Base-by-base conservation (phyloP, 345 rosid genomes). In the Sisymbrium altissimum region DNA sequence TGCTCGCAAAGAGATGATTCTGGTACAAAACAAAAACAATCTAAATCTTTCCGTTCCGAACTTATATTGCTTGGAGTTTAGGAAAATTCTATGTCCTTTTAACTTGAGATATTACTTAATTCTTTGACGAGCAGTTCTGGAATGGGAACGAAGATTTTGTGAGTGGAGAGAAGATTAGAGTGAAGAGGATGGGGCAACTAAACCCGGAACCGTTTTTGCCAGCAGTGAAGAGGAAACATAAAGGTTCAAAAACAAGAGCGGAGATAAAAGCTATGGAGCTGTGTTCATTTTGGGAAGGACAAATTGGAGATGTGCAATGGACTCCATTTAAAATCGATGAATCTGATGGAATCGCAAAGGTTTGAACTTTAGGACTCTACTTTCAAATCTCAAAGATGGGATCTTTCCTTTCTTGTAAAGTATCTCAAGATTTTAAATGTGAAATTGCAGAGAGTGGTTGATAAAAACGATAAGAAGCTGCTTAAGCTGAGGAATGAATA, bases 1-100 rank as follows among this genome's bases (percentile, higher is more conserved):
- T 0, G 94, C 87, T 69, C 87, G 85, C n/a, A 93, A 90, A 77
- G 94, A 80, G 78, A 39, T 93, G 64, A 85, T 91, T 25, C 64
- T 8, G 64, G 98, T 86, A 70, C 80, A 76, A 66, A 23, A 25
- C 33, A 12, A 40, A 35, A 23, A 49, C 25, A 39, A 18, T 66
- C 10, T n/a, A 9, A 63, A 43, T 17, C 39, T 30, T 3, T 23
- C 0, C 43, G 29, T 21, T 49, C 29, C 18, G 46, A 13, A 32
- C 7, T 9, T 6, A 3, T 12, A 38, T 10, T 7, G 21, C 11
- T 67, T 72, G 10, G 50, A 8, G 45, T 58, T 58, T 36, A 19
- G 17, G 29, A 12, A 57, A 23, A 21, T 3, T 5, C 0, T 32
- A 1, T 65, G 25, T 10, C 4, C 11, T 53, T 23, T 9, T 11